Evolutionary conservation across 129 eudicot genomes (phyloP).

Genomic region (Ambrosia artemisiifolia): DNA sequence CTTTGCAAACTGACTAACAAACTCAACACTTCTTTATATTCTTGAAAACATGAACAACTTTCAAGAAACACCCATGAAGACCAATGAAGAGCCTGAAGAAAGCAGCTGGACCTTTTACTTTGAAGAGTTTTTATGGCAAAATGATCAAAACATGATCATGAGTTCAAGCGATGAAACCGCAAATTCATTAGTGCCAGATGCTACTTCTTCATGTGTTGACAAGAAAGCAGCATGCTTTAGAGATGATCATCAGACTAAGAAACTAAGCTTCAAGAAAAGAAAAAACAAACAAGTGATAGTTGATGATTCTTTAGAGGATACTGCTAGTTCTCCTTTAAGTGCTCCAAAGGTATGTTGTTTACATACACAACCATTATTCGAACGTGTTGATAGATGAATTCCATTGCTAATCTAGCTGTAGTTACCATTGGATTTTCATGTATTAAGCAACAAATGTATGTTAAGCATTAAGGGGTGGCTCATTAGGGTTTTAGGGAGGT

Average conservation of each 20-base stretch:
- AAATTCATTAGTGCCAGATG: constrained; percentile 41
- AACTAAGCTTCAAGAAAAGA: constrained; percentile 49
- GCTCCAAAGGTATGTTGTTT: constrained; percentile 48
- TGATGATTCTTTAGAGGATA: constrained; percentile 68
- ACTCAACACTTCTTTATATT: constrained; percentile 3
- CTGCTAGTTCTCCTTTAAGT: constrained; percentile 75
- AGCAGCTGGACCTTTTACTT: constrained; percentile 82
- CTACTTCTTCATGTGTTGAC: constrained; percentile 41
- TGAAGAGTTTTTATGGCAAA: constrained; percentile 46
- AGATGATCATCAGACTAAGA: constrained; percentile 27
- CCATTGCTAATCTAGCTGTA: neutral
- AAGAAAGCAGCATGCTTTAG: constrained; percentile 24
- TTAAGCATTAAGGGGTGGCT: neutral
- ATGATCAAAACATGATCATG: constrained; percentile 27
- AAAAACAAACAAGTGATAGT: constrained; percentile 30
- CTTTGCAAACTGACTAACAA: constrained; percentile 23
- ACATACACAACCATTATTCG: neutral
- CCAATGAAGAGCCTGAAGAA: constrained; percentile 47
- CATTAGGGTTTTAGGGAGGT: constrained; percentile 2
- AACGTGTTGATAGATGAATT: neutral
- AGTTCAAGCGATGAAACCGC: constrained; percentile 26
- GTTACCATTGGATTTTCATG: neutral
- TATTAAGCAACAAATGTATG: neutral
- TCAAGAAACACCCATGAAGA: constrained; percentile 28
- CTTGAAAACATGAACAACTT: constrained; percentile 41